Evolutionary conservation across 495 filamentous ascomycete genomes (phyloP).

Genomic region (Entonaema liquescens): DNA sequence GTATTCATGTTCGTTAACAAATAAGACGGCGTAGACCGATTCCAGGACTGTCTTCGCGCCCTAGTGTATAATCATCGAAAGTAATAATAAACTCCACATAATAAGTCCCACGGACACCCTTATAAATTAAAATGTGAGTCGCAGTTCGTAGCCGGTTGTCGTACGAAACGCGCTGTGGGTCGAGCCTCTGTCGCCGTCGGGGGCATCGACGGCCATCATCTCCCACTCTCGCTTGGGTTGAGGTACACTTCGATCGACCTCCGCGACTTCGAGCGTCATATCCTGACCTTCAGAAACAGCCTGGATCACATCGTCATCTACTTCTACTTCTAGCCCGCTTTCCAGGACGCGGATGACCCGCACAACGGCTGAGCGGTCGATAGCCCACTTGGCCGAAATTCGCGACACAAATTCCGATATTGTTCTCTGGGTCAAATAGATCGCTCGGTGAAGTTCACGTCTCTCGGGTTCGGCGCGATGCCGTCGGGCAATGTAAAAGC

Average conservation of each 20-base stretch:
- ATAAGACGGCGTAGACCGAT: conserved; percentile 13
- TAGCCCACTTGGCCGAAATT: conserved; percentile 78
- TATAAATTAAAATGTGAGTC: conserved; percentile 55
- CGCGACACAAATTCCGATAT: conserved; percentile 72
- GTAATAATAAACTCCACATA: conserved; percentile 22
- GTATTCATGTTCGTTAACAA: conserved; percentile 39
- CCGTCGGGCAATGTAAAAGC: conserved; percentile 80
- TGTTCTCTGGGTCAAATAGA: conserved; percentile 84
- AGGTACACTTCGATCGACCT: conserved; percentile 46
- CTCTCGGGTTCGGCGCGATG: conserved; percentile 60
- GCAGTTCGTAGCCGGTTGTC: conserved; percentile 55
- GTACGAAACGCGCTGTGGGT: conserved; percentile 48
- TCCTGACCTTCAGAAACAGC: conserved; percentile 91
- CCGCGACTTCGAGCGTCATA: conserved; percentile 67
- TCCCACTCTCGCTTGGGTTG: conserved; percentile 63
- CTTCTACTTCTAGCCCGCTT: conserved; percentile 79
- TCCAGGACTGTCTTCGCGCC: conserved; percentile 19
- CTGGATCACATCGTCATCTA: conserved; percentile 91
- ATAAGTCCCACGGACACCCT: conserved; percentile 8
- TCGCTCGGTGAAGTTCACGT: conserved; percentile 79
- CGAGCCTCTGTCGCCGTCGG: conserved; percentile 51
- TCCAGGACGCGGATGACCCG: conserved; percentile 75
- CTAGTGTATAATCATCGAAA: conserved; percentile 28
- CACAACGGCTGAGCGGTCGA: conserved; percentile 74
- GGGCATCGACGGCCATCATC: conserved; percentile 55